Conservation (phyloP, 495 filamentous ascomycete species). For the Pseudevernia furfuracea region DNA sequence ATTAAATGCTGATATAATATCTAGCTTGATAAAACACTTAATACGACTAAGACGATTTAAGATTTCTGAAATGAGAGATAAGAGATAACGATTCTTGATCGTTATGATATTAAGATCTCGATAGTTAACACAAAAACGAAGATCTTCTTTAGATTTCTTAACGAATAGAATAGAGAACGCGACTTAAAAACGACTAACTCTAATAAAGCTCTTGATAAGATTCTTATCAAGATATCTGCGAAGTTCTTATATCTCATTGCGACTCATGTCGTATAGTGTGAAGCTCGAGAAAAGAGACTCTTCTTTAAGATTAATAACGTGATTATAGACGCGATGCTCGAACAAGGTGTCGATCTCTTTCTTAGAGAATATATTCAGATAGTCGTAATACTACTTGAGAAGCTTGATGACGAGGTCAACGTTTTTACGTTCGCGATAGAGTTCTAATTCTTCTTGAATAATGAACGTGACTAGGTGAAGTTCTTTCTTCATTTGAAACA, state of each 20-base stretch:
- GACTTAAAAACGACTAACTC: neutral
- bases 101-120: conserved; percentile 37
- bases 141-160: neutral
- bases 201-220: neutral
- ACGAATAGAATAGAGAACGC: neutral
- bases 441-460: neutral
- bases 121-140: conserved; percentile 33
- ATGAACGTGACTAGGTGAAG: neutral
- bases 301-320: neutral
- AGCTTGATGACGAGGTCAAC: neutral
- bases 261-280: neutral
- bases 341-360: neutral
- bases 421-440: neutral
- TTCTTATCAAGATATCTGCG: neutral
- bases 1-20: conserved; percentile 27
- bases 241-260: neutral
- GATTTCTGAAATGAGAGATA: conserved; percentile 38
- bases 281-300: accelerated
- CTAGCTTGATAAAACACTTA: conserved; percentile 36
- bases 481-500: neutral
- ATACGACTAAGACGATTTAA: conserved; percentile 27
- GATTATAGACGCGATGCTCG: neutral
- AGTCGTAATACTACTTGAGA: neutral
- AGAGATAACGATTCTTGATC: conserved; percentile 36
- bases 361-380: neutral